Evolutionary conservation across 2,329 filamentous ascomycete species (phyloP), one percentile per base, ranked within the genome.

Genomic region (Penicillium griseofulvum): DNA sequence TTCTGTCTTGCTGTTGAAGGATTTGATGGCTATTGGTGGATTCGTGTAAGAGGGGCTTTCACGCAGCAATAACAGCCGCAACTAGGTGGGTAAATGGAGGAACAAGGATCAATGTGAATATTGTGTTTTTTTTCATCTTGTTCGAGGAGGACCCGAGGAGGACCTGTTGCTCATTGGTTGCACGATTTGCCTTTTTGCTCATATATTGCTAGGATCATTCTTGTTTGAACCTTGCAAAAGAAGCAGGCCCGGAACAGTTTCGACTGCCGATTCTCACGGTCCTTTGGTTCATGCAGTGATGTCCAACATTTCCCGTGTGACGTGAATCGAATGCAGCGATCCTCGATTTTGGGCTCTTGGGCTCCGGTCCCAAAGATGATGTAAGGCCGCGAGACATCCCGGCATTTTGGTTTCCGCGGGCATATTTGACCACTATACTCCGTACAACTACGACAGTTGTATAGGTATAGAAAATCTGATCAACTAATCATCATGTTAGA

Each of bases 241-340:
- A 56, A 54, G 46, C 42, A 57, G 42, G 50, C 37, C 56, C 41
- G 55, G 53, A 48, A 51, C 54, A 50, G 55, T 39, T 52, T 52
- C 22, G 31, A 57, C 43, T 54, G 38, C 50, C 54, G 55, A 54
- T 46, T 46, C 56, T 57, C 57, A 55, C 57, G 52, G 59, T 66
- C 59, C 50, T 60, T 61, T 54, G 57, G 59, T 55, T 56, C 62
- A 71, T 71, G 68, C 69, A 71, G 41, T 66, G 67, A 58, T 71
- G 68, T 72, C 68, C 65, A 69, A 72, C 62, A 58, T 50, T 50
- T 53, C 59, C 62, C 59, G 57, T 65, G 63, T 62, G 63, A 64
- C 60, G 48, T 48, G 16, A 49, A 39, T 41, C 14, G 31, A 39
- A 59, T 57, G 48, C 50, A 48, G 54, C 34, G 37, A 52, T 54